phyloP scores from a whole-genome alignment of 2,329 filamentous ascomycete species.

The Diaporthe sp. region DNA sequence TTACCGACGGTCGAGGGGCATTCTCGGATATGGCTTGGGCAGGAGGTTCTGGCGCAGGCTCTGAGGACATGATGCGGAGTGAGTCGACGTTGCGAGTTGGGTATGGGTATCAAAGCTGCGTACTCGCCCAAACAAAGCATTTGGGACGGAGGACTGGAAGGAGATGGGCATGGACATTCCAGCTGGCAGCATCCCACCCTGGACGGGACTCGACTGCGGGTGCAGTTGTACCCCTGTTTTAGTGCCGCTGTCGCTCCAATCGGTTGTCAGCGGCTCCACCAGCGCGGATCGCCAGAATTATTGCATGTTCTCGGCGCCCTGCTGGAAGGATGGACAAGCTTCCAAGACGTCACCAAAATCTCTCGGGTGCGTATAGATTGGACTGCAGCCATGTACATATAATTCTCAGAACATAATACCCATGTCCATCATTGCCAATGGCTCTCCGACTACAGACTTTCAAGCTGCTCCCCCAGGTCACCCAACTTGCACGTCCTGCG shows the following conservation, averaged over 20 bases:
- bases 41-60: conserved; percentile 40
- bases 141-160: conserved; percentile 7
- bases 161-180: conserved; percentile 32
- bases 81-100: background rate
- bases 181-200: conserved; percentile 41
- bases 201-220: conserved; percentile 35
- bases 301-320: conserved; percentile 5
- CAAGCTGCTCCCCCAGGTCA: conserved; percentile 31
- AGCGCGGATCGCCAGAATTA: conserved; percentile 35
- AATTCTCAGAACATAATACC: background rate
- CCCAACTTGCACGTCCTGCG: background rate
- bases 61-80: conserved; percentile 42
- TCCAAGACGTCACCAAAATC: conserved; percentile 6
- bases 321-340: conserved; percentile 4
- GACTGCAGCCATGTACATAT: background rate
- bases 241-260: conserved; percentile 37
- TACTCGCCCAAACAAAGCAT: conserved; percentile 36
- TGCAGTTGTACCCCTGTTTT: conserved; percentile 37
- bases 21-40: conserved; percentile 49
- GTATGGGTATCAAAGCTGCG: conserved; percentile 24
- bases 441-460: conserved; percentile 22
- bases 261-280: conserved; percentile 40
- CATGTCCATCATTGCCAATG: conserved; percentile 26
- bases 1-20: conserved; percentile 46
- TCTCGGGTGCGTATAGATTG: background rate